Evolutionary conservation across 768 basidiomycete genomes (phyloP).

Genomic region (Mycena metata): DNA sequence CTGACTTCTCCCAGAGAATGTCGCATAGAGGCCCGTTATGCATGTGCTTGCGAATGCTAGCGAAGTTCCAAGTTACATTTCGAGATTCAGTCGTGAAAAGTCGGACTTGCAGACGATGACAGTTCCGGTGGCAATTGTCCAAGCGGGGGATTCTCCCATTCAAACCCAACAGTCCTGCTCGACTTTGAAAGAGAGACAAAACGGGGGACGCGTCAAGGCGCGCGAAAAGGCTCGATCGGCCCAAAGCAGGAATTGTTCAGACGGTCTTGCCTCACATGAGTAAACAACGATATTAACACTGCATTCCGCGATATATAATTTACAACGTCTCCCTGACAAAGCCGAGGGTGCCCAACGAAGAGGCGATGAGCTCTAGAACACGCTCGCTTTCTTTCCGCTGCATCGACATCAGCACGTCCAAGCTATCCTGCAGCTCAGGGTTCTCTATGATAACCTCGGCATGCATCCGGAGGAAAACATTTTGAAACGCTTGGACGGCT

Average conservation of each 20-base stretch:
- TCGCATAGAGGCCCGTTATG: conserved; percentile 57
- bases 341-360: conserved; percentile 79
- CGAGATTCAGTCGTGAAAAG: conserved; percentile 45
- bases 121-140: conserved; percentile 69
- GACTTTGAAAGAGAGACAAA: not conserved
- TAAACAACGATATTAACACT: conserved; percentile 11
- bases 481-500: conserved; percentile 90
- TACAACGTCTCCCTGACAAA: conserved; percentile 81
- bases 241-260: not conserved
- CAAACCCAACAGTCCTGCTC: not conserved
- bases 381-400: conserved; percentile 86
- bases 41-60: conserved; percentile 73
- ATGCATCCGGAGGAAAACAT: conserved; percentile 87
- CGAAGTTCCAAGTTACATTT: conserved; percentile 44
- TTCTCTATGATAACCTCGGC: conserved; percentile 84
- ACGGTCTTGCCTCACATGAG: conserved; percentile 4
- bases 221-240: not conserved
- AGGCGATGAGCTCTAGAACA: conserved; percentile 79
- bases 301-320: conserved; percentile 2
- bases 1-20: conserved; percentile 62
- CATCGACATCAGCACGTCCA: conserved; percentile 72
- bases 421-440: conserved; percentile 67
- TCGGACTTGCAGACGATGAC: conserved; percentile 87
- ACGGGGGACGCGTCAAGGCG: not conserved
- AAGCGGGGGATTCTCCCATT: conserved; percentile 28